These are phyloP conservation scores for Amanita thiersii DNA, from an alignment of 768 basidiomycete species.

Conservation along the genomic window DNA sequence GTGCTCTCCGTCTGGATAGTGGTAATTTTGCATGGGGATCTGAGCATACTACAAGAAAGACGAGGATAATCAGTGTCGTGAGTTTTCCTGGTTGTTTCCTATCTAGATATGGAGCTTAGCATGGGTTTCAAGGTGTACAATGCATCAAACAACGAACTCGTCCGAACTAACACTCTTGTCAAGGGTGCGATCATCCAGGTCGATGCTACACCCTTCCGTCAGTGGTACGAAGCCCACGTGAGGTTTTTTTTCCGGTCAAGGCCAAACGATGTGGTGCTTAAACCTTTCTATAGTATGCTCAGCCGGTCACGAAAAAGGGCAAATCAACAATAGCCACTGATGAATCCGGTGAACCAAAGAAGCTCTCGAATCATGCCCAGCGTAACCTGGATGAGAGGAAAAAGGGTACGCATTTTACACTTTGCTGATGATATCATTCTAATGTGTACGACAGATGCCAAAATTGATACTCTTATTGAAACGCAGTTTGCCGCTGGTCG, in stretches of 20 bases:
- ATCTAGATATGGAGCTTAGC: constrained; percentile 8
- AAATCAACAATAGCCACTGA: constrained; percentile 47
- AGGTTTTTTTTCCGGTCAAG: constrained; percentile 25
- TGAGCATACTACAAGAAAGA: constrained; percentile 91
- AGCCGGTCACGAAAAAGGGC: constrained; percentile 88
- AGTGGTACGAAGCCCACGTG: constrained; percentile 99
- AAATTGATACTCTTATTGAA: constrained; percentile 87
- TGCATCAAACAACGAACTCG: constrained; percentile 98
- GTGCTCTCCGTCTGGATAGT: constrained; percentile 91
- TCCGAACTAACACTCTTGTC: constrained; percentile 98
- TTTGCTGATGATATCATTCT: constrained; percentile 1
- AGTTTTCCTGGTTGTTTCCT: constrained; percentile 24
- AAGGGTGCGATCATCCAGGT: constrained; percentile 95
- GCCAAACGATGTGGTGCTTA: constrained; percentile 1
- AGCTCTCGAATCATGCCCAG: constrained; percentile 86
- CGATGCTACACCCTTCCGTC: constrained; percentile 98
- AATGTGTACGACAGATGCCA: constrained; percentile 52
- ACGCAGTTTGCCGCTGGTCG: constrained; percentile 90
- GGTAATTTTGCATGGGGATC: constrained; percentile 99
- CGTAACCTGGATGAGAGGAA: constrained; percentile 84
- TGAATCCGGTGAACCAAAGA: constrained; percentile 46
- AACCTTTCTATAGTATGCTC: constrained; percentile 66
- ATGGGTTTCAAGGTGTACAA: constrained; percentile 74
- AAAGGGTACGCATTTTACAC: constrained; percentile 49
- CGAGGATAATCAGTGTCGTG: constrained; percentile 92